Evolutionary conservation across 2,329 filamentous ascomycete species (phyloP).

Genomic region (Atkinsonella hypoxylon): DNA sequence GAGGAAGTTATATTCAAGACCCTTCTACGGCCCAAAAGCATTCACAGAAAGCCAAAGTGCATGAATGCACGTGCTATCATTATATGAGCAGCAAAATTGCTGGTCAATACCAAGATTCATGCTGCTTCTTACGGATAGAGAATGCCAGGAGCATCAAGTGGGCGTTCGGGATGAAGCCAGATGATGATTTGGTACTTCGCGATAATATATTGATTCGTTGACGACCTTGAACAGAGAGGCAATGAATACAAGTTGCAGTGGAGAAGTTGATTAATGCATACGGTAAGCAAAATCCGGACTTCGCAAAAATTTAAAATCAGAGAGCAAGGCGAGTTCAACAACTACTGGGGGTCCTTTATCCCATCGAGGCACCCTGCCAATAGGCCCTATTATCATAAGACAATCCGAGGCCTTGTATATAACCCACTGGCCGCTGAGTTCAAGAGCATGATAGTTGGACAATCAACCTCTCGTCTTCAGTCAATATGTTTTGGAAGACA

Average conservation of each 20-base stretch:
- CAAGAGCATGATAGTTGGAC: constrained; percentile 39
- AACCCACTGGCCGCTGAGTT: constrained; percentile 39
- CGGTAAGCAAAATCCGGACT: constrained; percentile 32
- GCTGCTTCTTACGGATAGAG: constrained; percentile 43
- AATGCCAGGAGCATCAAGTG: constrained; percentile 33
- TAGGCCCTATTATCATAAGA: constrained; percentile 33
- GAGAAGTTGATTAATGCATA: constrained; percentile 27
- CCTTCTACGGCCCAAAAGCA: constrained; percentile 21
- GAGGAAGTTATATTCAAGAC: constrained; percentile 19
- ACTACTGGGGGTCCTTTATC: constrained; percentile 36
- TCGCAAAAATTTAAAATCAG: constrained; percentile 36
- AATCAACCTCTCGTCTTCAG: constrained; percentile 39
- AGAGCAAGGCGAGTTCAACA: constrained; percentile 33
- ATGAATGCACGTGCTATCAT: constrained; percentile 48
- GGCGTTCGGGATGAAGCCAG: constrained; percentile 21
- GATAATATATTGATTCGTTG: constrained; percentile 40
- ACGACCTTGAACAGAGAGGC: constrained; percentile 28
- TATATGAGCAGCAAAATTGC: constrained; percentile 34
- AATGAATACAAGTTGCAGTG: constrained; percentile 18
- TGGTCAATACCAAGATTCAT: constrained; percentile 40
- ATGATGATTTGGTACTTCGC: constrained; percentile 24
- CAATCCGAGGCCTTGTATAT: constrained; percentile 34
- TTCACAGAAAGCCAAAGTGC: constrained; percentile 40
- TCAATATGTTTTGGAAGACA: constrained; percentile 43
- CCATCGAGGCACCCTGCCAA: constrained; percentile 32